Evolutionary conservation across 2,329 filamentous ascomycete species (phyloP).

Genomic region (Fusarium musae): DNA sequence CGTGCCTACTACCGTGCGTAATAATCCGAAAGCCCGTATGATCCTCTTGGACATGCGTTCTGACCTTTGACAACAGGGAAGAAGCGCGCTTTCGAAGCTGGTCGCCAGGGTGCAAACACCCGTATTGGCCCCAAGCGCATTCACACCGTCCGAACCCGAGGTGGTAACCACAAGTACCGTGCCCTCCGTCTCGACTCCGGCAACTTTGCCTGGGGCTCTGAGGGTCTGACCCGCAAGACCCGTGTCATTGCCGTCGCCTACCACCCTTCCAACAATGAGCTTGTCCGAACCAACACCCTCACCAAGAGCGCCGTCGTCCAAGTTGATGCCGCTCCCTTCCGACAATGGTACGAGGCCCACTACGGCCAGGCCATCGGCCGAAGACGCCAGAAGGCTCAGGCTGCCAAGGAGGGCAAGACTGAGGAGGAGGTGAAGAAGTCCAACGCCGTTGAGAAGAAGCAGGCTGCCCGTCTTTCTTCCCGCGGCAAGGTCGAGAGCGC

Average conservation of each 20-base stretch:
- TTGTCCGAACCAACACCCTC: slow-evolving; percentile 99
- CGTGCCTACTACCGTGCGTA: slow-evolving; percentile 88
- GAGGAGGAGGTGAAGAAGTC: slow-evolving; percentile 87
- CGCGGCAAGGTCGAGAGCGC: slow-evolving; percentile 91
- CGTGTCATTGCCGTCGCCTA: slow-evolving; percentile 98
- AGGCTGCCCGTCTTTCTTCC: slow-evolving; percentile 83
- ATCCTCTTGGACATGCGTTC: slow-evolving; percentile 70
- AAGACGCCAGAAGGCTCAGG: slow-evolving; percentile 86
- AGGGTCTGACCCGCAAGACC: slow-evolving; percentile 98
- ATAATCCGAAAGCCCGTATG: slow-evolving; percentile 75
- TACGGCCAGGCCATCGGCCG: slow-evolving; percentile 92
- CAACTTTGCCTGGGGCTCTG: slow-evolving; percentile 99
- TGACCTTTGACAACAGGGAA: slow-evolving; percentile 82
- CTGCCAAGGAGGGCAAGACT: slow-evolving; percentile 67
- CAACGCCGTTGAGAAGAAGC: slow-evolving; percentile 96
- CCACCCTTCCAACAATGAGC: slow-evolving; percentile 99
- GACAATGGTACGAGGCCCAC: slow-evolving; percentile 99
- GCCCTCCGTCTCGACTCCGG: slow-evolving; percentile 97
- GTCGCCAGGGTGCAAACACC: slow-evolving; percentile 99
- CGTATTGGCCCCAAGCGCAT: slow-evolving; percentile 98
- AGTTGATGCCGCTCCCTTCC: slow-evolving; percentile 98
- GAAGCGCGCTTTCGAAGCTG: slow-evolving; percentile 99
- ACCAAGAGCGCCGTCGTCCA: slow-evolving; percentile 99
- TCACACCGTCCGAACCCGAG: slow-evolving; percentile 95
- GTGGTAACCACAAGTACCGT: slow-evolving; percentile 99